Evolutionary conservation across 139 green algal species (phyloP), one percentile per base, ranked within the genome.

Genomic region (Pleodorina starrii): DNA sequence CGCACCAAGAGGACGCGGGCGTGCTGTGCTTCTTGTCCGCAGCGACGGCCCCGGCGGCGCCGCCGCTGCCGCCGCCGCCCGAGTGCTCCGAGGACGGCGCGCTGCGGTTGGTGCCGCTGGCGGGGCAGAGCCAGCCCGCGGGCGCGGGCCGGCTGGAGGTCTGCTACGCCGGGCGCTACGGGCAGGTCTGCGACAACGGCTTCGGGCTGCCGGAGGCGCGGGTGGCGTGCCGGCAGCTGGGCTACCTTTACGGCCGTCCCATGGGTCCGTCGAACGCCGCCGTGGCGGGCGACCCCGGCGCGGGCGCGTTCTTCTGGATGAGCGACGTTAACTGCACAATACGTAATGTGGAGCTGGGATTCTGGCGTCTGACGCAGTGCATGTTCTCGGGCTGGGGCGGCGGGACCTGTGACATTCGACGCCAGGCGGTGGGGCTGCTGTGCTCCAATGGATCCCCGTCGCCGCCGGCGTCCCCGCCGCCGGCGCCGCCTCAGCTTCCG

Each of bases 171-270:
- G 83, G 83, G 19, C 68, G 66, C 68, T 88, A 48, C 29, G 83
- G 83, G 0, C 44, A 71, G 9, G 83, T 88, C 4, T 88, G 83
- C 27, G 83, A 88, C 68, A 25, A 88, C 35, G 27, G 25, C 5
- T 88, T 80, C 16, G 35, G 35, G 1, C 14, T 38, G 7, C 3
- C 42, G 32, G 83, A 88, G 69, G 83, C 83, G 23, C 66, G 83
- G 19, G 83, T 88, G 7, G 83, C 68, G 36, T 88, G 83, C 68
- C 66, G 83, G 35, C 83, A 88, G 68, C 68, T 88, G 46, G 83
- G 83, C 1, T 88, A 81, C 83, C 7, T 10, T 5, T 88, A 88
- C 83, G 68, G 83, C 63, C 38, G 68, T 42, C 32, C 48, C 32
- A 19, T 81, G 35, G 46, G 68, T 14, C 60, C 60, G 40, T 10